Percentiles rank a stretch among this genome's conserved stretches.
phyloP scores from a whole-genome alignment of 2,329 filamentous ascomycete species.

The Didymella pinodella region DNA sequence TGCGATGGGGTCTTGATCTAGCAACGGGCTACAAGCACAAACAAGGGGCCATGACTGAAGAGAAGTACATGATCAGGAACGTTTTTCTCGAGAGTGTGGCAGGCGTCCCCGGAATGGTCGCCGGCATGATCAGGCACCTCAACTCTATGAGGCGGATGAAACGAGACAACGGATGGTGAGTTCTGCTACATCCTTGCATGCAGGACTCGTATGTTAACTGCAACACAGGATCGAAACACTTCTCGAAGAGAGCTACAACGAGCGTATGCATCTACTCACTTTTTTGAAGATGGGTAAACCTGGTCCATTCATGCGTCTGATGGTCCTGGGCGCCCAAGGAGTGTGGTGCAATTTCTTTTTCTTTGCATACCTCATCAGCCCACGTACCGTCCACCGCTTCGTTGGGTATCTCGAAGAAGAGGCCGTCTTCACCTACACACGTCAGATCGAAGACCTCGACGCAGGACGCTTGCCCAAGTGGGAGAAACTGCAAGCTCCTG shows the following conservation, averaged over 20 bases:
- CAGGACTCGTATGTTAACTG: slow-evolving; percentile 17
- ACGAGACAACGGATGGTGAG: slow-evolving; percentile 86
- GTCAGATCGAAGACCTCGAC: slow-evolving; percentile 87
- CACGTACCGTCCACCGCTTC: slow-evolving; percentile 90
- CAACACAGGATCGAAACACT: slow-evolving; percentile 82
- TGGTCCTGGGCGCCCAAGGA: slow-evolving; percentile 89
- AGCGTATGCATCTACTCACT: slow-evolving; percentile 90
- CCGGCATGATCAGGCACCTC: slow-evolving; percentile 90
- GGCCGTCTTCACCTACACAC: slow-evolving; percentile 93
- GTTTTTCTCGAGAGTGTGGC: slow-evolving; percentile 95
- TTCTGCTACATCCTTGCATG: slow-evolving; percentile 1
- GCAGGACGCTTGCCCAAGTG: slow-evolving; percentile 83
- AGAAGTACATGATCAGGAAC: slow-evolving; percentile 89
- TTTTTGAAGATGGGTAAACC: slow-evolving; percentile 92
- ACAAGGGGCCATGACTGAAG: slow-evolving; percentile 76
- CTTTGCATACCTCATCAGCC: slow-evolving; percentile 83
- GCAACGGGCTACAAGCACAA: slow-evolving; percentile 81
- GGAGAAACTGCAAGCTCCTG: slow-evolving; percentile 79
- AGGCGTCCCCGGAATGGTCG: slow-evolving; percentile 96
- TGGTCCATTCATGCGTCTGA: slow-evolving; percentile 87
- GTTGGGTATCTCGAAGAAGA: slow-evolving; percentile 98
- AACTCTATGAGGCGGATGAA: slow-evolving; percentile 84
- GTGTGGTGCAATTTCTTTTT: slow-evolving; percentile 98
- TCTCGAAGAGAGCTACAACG: slow-evolving; percentile 89
- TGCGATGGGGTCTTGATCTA: slow-evolving; percentile 81